Percentiles rank a stretch among this genome's conserved stretches.
These are phyloP conservation scores for Citrullus amarus DNA, from an alignment of 306 rosid genomes.

Conservation along the genomic window DNA sequence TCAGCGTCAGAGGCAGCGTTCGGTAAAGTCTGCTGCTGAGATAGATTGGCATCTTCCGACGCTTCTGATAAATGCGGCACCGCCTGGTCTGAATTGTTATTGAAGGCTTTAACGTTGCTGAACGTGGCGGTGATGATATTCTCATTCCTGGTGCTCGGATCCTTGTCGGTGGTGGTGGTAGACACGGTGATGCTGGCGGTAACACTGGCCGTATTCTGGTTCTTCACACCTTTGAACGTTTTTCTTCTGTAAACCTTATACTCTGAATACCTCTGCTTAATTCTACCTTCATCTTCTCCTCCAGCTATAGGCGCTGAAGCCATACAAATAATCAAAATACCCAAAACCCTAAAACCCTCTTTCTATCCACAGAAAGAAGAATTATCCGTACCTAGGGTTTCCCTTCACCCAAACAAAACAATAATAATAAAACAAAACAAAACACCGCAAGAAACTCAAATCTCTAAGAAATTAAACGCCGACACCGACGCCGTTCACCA, in stretches of 20 bases:
- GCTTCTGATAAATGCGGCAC: neutral
- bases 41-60: slow-evolving; percentile 29
- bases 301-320: slow-evolving; percentile 63
- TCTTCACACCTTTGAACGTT: slow-evolving; percentile 41
- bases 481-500: neutral
- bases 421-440: neutral
- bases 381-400: slow-evolving; percentile 1
- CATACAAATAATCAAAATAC: slow-evolving; percentile 57
- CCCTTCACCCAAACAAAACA: neutral
- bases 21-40: slow-evolving; percentile 17
- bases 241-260: slow-evolving; percentile 62
- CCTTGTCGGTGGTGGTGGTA: neutral
- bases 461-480: neutral
- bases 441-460: neutral
- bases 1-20: slow-evolving; percentile 29
- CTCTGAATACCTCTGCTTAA: slow-evolving; percentile 38
- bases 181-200: neutral
- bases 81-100: slow-evolving; percentile 10
- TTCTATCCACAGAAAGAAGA: neutral
- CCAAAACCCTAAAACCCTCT: slow-evolving; percentile 31
- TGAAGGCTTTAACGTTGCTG: neutral
- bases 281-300: slow-evolving; percentile 51
- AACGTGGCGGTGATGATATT: neutral
- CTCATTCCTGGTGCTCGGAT: neutral
- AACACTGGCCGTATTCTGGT: slow-evolving; percentile 3